Percentiles rank a stretch among this genome's conserved stretches.
phyloP scores from a whole-genome alignment of 2,329 filamentous ascomycete genomes.

The Nemania bipapillata region DNA sequence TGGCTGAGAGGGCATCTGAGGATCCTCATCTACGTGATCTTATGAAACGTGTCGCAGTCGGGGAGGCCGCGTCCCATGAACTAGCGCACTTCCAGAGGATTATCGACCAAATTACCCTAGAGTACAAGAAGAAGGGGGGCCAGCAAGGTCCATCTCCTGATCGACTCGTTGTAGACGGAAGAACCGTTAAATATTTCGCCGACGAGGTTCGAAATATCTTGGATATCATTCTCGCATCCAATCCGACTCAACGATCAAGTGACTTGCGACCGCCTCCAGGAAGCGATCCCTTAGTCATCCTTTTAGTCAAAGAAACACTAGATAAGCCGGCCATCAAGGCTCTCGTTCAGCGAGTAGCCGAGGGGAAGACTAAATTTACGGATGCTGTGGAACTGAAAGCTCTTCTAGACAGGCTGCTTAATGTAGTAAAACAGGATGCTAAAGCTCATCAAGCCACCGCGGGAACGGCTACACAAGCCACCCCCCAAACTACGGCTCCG shows the following conservation, averaged over 20 bases:
- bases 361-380: slow-evolving; percentile 61
- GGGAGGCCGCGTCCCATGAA: slow-evolving; percentile 76
- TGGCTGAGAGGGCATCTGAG: slow-evolving; percentile 78
- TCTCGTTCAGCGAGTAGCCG: slow-evolving; percentile 66
- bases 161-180: slow-evolving; percentile 64
- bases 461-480: slow-evolving; percentile 11
- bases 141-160: slow-evolving; percentile 66
- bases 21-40: slow-evolving; percentile 78
- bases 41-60: slow-evolving; percentile 85
- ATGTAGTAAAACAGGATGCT: slow-evolving; percentile 55
- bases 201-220: slow-evolving; percentile 68
- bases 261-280: slow-evolving; percentile 65
- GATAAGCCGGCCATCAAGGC: slow-evolving; percentile 62
- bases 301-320: slow-evolving; percentile 67
- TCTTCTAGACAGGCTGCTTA: slow-evolving; percentile 61
- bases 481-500: slow-evolving; percentile 46
- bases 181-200: slow-evolving; percentile 69
- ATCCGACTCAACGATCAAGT: slow-evolving; percentile 65
- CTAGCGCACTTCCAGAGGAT: slow-evolving; percentile 81
- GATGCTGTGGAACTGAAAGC: slow-evolving; percentile 67
- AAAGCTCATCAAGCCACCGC: slow-evolving; percentile 40
- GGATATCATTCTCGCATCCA: slow-evolving; percentile 68
- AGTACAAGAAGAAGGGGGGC: slow-evolving; percentile 64
- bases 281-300: slow-evolving; percentile 66
- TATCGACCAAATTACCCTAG: slow-evolving; percentile 78